Percentiles rank a stretch among this genome's conserved stretches.
These are phyloP conservation scores for Paramecium pentaurelia DNA, from an alignment of 73 alveolate species.

Conservation along the genomic window DNA sequence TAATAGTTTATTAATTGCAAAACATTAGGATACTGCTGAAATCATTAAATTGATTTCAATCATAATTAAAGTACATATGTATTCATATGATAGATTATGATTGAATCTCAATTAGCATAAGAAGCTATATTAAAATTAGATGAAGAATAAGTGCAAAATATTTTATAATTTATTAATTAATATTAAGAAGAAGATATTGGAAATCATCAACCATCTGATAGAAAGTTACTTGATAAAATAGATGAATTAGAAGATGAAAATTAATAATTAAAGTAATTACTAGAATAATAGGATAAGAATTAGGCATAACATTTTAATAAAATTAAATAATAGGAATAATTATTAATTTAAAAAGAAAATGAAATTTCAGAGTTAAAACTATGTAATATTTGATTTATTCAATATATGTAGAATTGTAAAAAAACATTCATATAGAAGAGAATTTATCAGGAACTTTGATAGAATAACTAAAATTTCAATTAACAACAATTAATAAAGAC, in stretches of 20 bases:
- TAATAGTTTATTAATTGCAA: background rate
- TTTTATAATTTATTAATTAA: background rate
- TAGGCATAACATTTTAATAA: background rate
- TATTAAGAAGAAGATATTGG: background rate
- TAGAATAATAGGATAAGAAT: background rate
- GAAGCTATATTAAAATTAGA: background rate
- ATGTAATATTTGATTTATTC: background rate
- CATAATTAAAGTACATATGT: background rate
- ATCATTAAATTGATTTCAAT: background rate
- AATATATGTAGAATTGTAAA: background rate
- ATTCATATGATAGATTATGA: background rate
- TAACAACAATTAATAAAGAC: background rate
- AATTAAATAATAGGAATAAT: background rate
- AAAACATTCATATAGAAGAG: background rate
- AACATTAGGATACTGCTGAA: background rate
- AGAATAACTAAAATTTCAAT: background rate
- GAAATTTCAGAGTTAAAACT: background rate
- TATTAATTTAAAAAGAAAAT: background rate
- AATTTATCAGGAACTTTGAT: background rate
- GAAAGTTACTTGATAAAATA: background rate
- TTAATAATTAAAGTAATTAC: background rate
- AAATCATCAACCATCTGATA: background rate
- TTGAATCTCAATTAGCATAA: background rate
- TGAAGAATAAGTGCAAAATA: background rate
- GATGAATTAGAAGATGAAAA: conserved; percentile 16